A percentile compares a stretch with the other conserved stretches of the same genome.
Conservation (phyloP, 2,329 filamentous ascomycete genomes). For the Pseudogymnoascus sp. region DNA sequence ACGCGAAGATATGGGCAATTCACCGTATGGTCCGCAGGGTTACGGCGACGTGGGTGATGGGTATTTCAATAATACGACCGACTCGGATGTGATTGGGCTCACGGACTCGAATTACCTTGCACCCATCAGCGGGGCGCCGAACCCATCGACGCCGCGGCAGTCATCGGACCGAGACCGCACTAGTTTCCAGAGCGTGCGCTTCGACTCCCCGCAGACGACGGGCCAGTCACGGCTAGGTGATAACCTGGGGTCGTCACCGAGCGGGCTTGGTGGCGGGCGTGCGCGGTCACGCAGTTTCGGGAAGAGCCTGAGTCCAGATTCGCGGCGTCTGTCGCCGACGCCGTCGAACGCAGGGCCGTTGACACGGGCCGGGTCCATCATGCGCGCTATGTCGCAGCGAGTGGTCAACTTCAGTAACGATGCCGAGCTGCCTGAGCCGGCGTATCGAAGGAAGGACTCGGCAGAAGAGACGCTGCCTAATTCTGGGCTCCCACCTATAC, state of each 20-base stretch:
- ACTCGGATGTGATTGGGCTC: conserved; percentile 52
- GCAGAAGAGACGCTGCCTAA: conserved; percentile 11
- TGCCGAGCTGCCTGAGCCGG: conserved; percentile 70
- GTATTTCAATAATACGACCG: conserved; percentile 29
- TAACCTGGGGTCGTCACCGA: conserved; percentile 43
- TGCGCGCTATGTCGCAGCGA: conserved; percentile 86
- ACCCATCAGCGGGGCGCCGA: conserved; percentile 42
- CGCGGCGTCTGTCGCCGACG: conserved; percentile 41
- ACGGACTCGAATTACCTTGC: conserved; percentile 48
- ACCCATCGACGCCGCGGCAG: conserved; percentile 30
- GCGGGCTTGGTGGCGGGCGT: conserved; percentile 24
- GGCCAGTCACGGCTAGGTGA: conserved; percentile 31
- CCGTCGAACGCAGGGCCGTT: conserved; percentile 57
- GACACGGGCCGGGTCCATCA: conserved; percentile 63
- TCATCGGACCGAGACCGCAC: conserved; percentile 36
- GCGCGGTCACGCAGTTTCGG: conserved; percentile 49
- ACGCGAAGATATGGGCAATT: conserved; percentile 18
- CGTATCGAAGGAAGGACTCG: conserved; percentile 24
- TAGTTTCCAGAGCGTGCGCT: conserved; percentile 46
- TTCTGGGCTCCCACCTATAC: neutral
- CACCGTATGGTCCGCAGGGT: conserved; percentile 20
- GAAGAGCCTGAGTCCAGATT: conserved; percentile 43
- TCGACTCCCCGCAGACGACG: conserved; percentile 32
- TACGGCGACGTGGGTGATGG: conserved; percentile 17
- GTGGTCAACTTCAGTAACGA: conserved; percentile 97